Evolutionary conservation across 2,329 filamentous ascomycete species (phyloP), one percentile per base, ranked within the genome.

Genomic region (Beauveria sp.): DNA sequence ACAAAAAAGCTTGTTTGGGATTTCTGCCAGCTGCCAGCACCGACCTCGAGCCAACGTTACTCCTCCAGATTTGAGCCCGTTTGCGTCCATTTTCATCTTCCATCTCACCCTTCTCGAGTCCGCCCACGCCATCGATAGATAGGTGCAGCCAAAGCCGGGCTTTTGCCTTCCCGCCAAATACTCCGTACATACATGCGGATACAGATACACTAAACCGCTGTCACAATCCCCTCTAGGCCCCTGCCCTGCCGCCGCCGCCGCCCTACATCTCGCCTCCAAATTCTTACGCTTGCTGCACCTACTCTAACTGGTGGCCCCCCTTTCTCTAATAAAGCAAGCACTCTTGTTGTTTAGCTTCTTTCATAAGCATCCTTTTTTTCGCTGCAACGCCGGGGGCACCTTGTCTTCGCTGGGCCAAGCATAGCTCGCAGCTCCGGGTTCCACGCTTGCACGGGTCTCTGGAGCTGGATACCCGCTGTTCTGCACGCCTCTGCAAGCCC

Each of bases 291-390:
- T 12, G 47, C 47, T 34, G 26, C 26, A 7, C n/a, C 24, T 55
- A 20, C 40, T 48, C 34, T 24, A 43, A 28, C 37, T 59, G 37
- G 56, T 24, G 56, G 46, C 44, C 55, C 30, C 55, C 20, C 56
- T 26, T 37, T n/a, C 24, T 48, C 26, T 24, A 30, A 34, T 34
- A 12, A 34, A 34, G 12, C 30, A 34, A 44, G 50, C 50, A 50
- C 40, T 46, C 48, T 53, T 59, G 40, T 53, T 53, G 40, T 59
- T 59, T 59, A 59, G 57, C 57, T 59, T 59, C 40, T 59, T 53
- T 47, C 48, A 59, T 59, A 59, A 59, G 57, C 57, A 59, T 59
- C 57, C 57, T 59, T 59, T 59, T 59, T 34, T 54, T 46, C 48
- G 41, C 53, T 53, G 57, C 50, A 59, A 54, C 57, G 41, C 50